phyloP scores from a whole-genome alignment of 805 yeast species.

The Ogataea neopini region DNA sequence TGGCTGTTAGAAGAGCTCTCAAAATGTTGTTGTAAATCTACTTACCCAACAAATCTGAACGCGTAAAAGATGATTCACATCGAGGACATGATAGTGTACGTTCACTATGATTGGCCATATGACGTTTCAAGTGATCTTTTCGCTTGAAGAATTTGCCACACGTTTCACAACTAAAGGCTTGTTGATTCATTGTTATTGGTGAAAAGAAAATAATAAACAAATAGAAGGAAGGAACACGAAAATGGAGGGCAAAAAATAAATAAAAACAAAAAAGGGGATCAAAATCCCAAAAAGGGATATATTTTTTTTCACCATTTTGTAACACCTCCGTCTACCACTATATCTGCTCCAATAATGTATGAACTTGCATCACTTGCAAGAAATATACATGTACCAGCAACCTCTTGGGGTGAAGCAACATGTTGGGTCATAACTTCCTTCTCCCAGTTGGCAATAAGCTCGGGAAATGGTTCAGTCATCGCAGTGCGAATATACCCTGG shows the following conservation, averaged over 20 bases:
- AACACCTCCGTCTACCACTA: conserved; percentile 48
- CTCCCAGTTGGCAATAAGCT: conserved; percentile 31
- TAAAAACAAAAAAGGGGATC: conserved; percentile 4
- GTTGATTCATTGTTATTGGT: background rate
- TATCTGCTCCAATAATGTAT: conserved; percentile 50
- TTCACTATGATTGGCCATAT: conserved; percentile 18
- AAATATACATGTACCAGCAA: conserved; percentile 54
- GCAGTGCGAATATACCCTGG: conserved; percentile 55
- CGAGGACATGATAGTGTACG: conserved; percentile 11
- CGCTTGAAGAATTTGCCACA: conserved; percentile 20
- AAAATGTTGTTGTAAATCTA: too few relatives aligned
- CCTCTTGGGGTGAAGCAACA: conserved; percentile 49
- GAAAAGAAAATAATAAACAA: background rate
- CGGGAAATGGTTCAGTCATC: conserved; percentile 36
- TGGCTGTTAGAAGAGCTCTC: too few relatives aligned
- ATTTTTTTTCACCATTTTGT: conserved; percentile 14
- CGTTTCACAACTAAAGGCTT: conserved; percentile 15
- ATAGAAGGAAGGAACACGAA: background rate
- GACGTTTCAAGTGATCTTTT: conserved; percentile 22
- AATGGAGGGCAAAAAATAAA: conserved; percentile 2
- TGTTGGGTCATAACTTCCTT: conserved; percentile 45
- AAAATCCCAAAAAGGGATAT: background rate
- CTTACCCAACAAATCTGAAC: conserved; percentile 19
- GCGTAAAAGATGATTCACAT: conserved; percentile 15
- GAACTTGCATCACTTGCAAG: conserved; percentile 54